Conservation (phyloP, 148 eudicot genomes). For the Heliamphora exappendiculata region DNA sequence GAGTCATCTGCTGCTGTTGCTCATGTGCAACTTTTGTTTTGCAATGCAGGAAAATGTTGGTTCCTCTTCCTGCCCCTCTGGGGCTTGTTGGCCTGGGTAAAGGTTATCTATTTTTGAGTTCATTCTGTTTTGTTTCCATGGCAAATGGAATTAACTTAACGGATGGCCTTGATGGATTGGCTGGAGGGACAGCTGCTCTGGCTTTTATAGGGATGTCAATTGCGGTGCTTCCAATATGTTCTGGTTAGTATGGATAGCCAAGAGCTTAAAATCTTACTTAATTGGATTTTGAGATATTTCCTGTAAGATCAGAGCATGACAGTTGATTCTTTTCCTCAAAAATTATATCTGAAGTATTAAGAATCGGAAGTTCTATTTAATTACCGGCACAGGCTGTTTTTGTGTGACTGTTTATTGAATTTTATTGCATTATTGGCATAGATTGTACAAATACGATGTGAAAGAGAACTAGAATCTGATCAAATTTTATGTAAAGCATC, state of each 20-base stretch:
- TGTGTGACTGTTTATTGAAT: not conserved
- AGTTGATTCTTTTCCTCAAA: not conserved
- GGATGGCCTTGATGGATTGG: slow-evolving; percentile 84
- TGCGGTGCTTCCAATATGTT: slow-evolving; percentile 86
- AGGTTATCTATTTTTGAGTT: slow-evolving; percentile 48
- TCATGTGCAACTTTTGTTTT: not conserved
- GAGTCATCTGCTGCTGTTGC: slow-evolving; percentile 4
- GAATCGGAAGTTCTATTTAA: not conserved
- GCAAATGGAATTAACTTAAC: slow-evolving; percentile 57
- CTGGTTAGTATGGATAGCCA: slow-evolving; percentile 45
- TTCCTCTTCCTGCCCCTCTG: slow-evolving; percentile 76
- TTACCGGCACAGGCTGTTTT: not conserved
- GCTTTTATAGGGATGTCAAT: slow-evolving; percentile 90
- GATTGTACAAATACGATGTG: not conserved
- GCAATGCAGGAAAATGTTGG: slow-evolving; percentile 72
- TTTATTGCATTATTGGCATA: not conserved
- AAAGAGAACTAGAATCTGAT: not conserved
- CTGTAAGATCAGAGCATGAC: not conserved
- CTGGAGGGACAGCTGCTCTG: slow-evolving; percentile 85
- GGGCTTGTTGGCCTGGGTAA: slow-evolving; percentile 76
- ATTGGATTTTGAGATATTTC: not conserved
- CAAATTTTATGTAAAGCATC: not conserved
- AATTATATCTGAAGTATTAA: not conserved
- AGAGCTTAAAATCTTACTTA: not conserved
- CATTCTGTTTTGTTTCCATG: slow-evolving; percentile 71